Base-by-base conservation (phyloP, 306 rosid genomes). In the Adenanthera pavonina region DNA sequence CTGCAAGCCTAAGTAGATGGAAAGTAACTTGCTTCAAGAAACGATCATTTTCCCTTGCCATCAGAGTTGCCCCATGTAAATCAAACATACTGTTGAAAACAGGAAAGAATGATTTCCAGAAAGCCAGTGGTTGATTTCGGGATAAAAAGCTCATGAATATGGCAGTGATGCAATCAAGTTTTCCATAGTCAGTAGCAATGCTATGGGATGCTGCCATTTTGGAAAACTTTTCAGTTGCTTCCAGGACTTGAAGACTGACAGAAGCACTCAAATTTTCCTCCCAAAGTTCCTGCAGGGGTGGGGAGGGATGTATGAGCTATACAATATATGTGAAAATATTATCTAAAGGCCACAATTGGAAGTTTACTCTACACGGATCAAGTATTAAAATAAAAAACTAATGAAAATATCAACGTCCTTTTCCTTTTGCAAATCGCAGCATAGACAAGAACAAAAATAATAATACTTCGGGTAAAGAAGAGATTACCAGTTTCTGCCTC, bases 1-100 rank as follows among this genome's bases (percentile, higher is more conserved):
- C 98, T 30, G 94, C 95, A 85, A 95, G 98, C 70, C 98, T 93
- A 72, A 95, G 98, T 78, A 95, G 92, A 87, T 95, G 98, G 86
- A 95, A 95, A 76, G 94, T 95, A 65, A 93, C 94, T 95, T 95
- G 99, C 90, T 95, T 95, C 80, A 95, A 84, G 89, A 95, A 95
- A 56, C 99, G 99, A 78, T 95, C 99, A 84, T 95, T 95, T 83
- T 95, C 99, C 88, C 99, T 88, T 62, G 99, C 94, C 97, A 95
- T 95, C 83, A 95, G 84, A 82, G 90, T 92, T 77, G 89, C 93
- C 46, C 99, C 99, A 80, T 95, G 99, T 76, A 93, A 90, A 89
- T 92, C 91, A 79, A 91, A 95, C 68, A 93, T 75, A 71, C 80
- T 75, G 87, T 93, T 88, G 89, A 95, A 92, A 83, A 89, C 97